Conservation (phyloP, 495 filamentous ascomycete genomes). For the Hypoxylon subgilvum region DNA sequence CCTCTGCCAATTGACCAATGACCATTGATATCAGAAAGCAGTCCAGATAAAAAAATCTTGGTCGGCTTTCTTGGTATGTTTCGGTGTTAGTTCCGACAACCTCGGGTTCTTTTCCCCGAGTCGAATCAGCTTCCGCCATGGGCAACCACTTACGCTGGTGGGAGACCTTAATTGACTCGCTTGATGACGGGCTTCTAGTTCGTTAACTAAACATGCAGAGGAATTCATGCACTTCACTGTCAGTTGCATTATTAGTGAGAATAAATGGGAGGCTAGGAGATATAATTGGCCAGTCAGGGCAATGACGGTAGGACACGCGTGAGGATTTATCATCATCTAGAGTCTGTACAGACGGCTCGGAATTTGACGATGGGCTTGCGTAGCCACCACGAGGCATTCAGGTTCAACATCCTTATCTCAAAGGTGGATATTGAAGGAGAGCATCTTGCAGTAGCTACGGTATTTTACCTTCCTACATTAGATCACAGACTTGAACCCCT, state of each 20-base stretch:
- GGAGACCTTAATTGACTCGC: slow-evolving; percentile 17
- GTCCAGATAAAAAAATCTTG: slow-evolving; percentile 22
- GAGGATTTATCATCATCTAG: no score
- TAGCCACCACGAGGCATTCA: no score
- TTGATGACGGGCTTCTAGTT: slow-evolving; percentile 8
- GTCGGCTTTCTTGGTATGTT: slow-evolving; percentile 18
- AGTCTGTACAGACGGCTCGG: no score
- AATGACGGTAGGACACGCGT: no score
- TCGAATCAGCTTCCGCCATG: slow-evolving; percentile 23
- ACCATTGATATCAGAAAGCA: slow-evolving; percentile 9
- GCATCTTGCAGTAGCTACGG: no score
- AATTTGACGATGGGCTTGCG: no score
- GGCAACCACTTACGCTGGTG: slow-evolving; percentile 2
- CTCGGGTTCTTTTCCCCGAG: slow-evolving; percentile 24
- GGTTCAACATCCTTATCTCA: no score
- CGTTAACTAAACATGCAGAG: slow-evolving; percentile 6
- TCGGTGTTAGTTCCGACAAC: slow-evolving; percentile 29
- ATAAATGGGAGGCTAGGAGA: background rate
- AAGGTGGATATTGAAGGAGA: no score
- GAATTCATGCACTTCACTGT: background rate
- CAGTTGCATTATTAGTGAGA: background rate
- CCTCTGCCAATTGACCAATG: slow-evolving; percentile 24
- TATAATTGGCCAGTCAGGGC: no score
- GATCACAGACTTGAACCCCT: background rate
- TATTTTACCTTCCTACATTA: background rate